Conservation (phyloP, 805 yeast species). For the Yarrowia yakushimensis region DNA sequence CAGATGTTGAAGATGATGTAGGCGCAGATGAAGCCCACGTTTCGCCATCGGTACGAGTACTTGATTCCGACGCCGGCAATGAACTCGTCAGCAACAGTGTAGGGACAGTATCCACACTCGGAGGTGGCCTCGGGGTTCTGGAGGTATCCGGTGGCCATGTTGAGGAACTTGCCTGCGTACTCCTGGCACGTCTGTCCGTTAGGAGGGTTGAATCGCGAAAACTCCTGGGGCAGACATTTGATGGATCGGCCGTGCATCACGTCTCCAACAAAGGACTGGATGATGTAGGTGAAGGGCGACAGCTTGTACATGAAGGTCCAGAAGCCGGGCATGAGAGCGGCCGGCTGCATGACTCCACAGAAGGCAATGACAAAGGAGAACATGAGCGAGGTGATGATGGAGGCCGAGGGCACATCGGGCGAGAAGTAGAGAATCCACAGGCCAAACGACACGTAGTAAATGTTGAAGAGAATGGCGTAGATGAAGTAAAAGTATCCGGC, state of each 20-base stretch:
- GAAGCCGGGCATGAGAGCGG: constrained; percentile 63
- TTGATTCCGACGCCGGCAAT: constrained; percentile 44
- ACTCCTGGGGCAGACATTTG: constrained; percentile 48
- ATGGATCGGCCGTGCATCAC: constrained; percentile 53
- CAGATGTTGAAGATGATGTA: constrained; percentile 54
- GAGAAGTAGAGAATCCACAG: constrained; percentile 54
- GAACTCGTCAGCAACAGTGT: constrained; percentile 43
- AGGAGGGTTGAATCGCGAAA: constrained; percentile 52
- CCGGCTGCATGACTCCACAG: constrained; percentile 66
- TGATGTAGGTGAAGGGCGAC: constrained; percentile 67
- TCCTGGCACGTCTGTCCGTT: constrained; percentile 61
- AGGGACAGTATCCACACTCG: constrained; percentile 44
- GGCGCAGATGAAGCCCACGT: constrained; percentile 59
- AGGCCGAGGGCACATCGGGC: constrained; percentile 66
- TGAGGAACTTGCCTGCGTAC: constrained; percentile 47
- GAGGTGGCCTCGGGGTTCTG: constrained; percentile 47
- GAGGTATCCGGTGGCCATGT: constrained; percentile 53
- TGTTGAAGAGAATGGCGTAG: constrained; percentile 49
- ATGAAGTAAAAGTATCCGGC: constrained; percentile 52
- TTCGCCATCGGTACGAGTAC: constrained; percentile 59
- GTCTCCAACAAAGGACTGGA: constrained; percentile 51
- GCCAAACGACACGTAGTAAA: constrained; percentile 52
- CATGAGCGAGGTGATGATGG: constrained; percentile 53
- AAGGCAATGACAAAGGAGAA: constrained; percentile 59
- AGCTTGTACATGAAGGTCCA: constrained; percentile 81